Base-by-base conservation (phyloP, 2,329 filamentous ascomycete species). In the Elsinoe arachidis region DNA sequence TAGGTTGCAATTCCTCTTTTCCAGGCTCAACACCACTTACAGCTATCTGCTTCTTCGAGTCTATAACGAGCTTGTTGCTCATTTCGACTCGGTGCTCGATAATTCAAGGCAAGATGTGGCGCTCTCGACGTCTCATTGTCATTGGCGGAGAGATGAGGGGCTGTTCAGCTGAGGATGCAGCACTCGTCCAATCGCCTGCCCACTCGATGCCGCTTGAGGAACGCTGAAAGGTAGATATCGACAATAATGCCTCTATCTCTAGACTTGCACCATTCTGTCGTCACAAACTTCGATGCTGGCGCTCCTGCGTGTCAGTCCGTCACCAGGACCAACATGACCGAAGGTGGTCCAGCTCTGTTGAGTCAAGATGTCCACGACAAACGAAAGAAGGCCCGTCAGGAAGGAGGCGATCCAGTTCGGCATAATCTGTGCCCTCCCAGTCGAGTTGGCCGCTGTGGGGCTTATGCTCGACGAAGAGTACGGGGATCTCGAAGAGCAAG, bases 391-490 rank as follows among this genome's bases (percentile, higher is more conserved):
- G 3, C 9, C 39, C 10, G n/a, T 43, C 15, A 19, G 21, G 15
- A 19, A 19, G 12, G 15, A 19, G 4, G 3, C 39, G 15, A n/a
- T 19, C 14, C 39, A 43, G 39, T 19, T 43, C 21, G 39, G 39
- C 7, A 43, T 43, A 7, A 19, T 43, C 7, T 61, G 60, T 53
- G 63, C 63, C 2, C 15, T 64, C 10, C 58, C 59, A 2, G 19
- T 61, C 23, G 62, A 65, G 46, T 34, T 61, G 2, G 59, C 60
- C 1, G 63, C 63, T 2, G 61, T 58, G 2, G 21, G 44, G 6
- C 53, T 41, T 2, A 58, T 62, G 17, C 56, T 63, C 19, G 63
- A 65, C 37, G 60, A 59, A 41, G 15, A 47, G n/a, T 38, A 63
- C 21, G 9, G n/a, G n/a, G 15, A 61, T 58, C 7, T 46, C 53